Evolutionary conservation across 306 rosid species (phyloP).

Genomic region (Trifolium repens): DNA sequence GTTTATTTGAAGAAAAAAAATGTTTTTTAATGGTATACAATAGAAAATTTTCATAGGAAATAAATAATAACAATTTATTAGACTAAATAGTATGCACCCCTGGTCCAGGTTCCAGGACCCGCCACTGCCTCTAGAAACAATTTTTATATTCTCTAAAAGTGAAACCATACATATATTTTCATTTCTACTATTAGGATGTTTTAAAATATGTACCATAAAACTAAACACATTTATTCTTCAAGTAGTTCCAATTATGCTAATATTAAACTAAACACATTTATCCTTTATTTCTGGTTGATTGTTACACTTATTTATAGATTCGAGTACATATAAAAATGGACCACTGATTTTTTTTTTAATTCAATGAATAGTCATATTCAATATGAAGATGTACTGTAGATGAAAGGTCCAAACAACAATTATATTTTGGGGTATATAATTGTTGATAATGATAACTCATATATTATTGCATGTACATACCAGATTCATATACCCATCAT

Average conservation of each 20-base stretch:
- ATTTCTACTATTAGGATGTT: conserved; percentile 21
- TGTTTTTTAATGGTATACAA: too few relatives aligned
- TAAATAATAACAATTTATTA: too few relatives aligned
- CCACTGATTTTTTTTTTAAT: conserved; percentile 29
- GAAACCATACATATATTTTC: neutral
- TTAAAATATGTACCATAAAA: neutral
- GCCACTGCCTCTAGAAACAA: too few relatives aligned
- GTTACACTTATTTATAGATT: neutral
- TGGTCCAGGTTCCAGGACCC: too few relatives aligned
- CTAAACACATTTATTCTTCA: neutral
- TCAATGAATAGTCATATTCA: conserved; percentile 47
- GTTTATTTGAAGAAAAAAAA: too few relatives aligned
- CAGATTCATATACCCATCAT: conserved; percentile 5
- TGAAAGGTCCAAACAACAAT: conserved; percentile 37
- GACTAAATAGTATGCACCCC: too few relatives aligned
- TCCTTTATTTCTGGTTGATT: conserved; percentile 13
- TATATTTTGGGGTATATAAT: conserved; percentile 13
- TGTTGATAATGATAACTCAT: conserved; percentile 46
- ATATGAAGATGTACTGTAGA: conserved; percentile 28
- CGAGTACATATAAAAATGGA: conserved; percentile 21
- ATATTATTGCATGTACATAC: conserved; percentile 12
- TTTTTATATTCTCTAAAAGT: too few relatives aligned
- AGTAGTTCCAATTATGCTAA: neutral
- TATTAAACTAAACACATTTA: conserved; percentile 13
- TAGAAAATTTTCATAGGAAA: too few relatives aligned